phyloP scores from a whole-genome alignment of 2,329 filamentous ascomycete species.

The Podosphaera fusca region DNA sequence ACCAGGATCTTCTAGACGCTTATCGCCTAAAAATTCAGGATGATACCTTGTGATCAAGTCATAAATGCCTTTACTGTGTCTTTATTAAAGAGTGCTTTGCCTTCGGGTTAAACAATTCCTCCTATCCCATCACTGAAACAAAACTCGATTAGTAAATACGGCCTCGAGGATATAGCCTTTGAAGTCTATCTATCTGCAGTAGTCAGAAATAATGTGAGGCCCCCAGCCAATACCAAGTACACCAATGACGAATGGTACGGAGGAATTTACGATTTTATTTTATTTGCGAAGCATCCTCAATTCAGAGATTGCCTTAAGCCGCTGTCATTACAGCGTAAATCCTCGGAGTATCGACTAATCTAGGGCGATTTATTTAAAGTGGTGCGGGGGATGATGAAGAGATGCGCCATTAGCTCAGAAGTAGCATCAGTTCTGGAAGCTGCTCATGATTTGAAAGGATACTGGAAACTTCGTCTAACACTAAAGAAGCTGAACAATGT shows the following conservation, averaged over 20 bases:
- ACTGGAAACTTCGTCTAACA: background rate
- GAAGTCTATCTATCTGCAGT: background rate
- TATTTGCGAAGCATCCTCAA: background rate
- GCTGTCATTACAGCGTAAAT: background rate
- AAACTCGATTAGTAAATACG: background rate
- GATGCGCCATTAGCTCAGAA: background rate
- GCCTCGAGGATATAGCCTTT: background rate
- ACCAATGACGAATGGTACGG: constrained; percentile 1
- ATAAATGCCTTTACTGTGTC: background rate
- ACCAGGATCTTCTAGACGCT: background rate
- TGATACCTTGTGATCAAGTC: background rate
- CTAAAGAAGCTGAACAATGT: background rate
- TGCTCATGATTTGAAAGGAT: background rate
- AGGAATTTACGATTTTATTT: background rate
- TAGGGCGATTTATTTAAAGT: background rate
- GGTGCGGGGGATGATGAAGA: background rate
- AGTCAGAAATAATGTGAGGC: background rate
- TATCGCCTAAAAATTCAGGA: background rate
- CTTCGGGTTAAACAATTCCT: background rate
- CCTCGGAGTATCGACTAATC: background rate
- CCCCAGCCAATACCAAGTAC: background rate
- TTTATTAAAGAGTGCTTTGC: no score
- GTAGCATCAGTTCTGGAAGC: constrained; percentile 1
- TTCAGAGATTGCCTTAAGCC: background rate
- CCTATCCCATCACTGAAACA: background rate